These are phyloP conservation scores for Neopestalotiopsis rosae DNA, from an alignment of 2,329 filamentous ascomycete genomes.

Conservation along the genomic window DNA sequence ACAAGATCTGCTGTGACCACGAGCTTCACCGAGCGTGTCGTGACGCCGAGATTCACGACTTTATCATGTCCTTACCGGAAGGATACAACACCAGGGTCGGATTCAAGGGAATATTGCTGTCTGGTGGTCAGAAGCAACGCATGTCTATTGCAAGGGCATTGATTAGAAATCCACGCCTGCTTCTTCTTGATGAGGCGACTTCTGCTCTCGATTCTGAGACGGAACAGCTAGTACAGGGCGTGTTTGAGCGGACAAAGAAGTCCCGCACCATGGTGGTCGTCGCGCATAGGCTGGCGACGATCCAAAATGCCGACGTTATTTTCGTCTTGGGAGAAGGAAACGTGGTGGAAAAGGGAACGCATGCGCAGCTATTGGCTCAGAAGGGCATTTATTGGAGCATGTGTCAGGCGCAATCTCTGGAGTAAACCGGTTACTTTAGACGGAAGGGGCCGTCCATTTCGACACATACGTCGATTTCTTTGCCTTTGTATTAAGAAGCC, in stretches of 20 bases:
- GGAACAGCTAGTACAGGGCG: constrained; percentile 62
- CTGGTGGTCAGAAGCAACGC: constrained; percentile 73
- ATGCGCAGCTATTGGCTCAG: constrained; percentile 54
- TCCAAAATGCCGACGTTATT: constrained; percentile 79
- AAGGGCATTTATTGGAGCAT: constrained; percentile 62
- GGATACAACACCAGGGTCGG: constrained; percentile 74
- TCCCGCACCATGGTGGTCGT: constrained; percentile 74
- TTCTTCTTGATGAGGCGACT: constrained; percentile 76
- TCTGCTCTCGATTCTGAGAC: constrained; percentile 67
- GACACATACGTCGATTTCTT: not conserved
- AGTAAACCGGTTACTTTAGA: constrained; percentile 21
- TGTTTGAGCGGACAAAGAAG: constrained; percentile 68
- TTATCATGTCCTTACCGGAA: constrained; percentile 69
- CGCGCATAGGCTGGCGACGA: constrained; percentile 76
- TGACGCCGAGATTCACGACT: constrained; percentile 73
- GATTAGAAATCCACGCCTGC: constrained; percentile 65
- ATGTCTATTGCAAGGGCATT: constrained; percentile 75
- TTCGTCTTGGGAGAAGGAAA: constrained; percentile 75
- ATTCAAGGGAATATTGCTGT: constrained; percentile 68
- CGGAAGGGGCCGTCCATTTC: not conserved
- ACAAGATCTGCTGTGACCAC: constrained; percentile 56
- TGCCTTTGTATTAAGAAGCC: not conserved
- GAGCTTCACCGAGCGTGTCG: constrained; percentile 57
- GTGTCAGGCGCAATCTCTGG: constrained; percentile 41
- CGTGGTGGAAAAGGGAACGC: constrained; percentile 58